These are phyloP conservation scores for Opeltia flavorubescens DNA, from an alignment of 495 filamentous ascomycete genomes.

Conservation along the genomic window DNA sequence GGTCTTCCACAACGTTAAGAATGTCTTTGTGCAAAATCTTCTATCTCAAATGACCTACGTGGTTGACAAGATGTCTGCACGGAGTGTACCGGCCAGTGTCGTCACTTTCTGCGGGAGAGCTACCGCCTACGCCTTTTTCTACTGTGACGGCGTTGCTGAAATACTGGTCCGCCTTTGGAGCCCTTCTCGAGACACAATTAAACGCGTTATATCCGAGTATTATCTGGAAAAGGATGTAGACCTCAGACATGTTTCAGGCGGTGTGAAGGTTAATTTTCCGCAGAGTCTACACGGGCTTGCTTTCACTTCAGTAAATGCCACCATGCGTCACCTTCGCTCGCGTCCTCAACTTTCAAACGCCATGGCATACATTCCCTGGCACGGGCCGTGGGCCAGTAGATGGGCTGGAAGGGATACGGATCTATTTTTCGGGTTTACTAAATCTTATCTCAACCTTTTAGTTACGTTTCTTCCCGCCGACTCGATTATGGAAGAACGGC, in stretches of 20 bases:
- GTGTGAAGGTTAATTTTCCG: conserved; percentile 61
- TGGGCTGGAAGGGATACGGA: conserved; percentile 90
- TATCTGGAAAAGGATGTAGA: conserved; percentile 30
- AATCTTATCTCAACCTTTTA: conserved; percentile 73
- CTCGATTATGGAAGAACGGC: conserved; percentile 45
- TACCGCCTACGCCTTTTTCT: conserved; percentile 91
- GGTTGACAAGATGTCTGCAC: conserved; percentile 80
- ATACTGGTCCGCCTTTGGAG: conserved; percentile 76
- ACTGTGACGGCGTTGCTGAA: conserved; percentile 80
- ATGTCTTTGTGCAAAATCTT: conserved; percentile 77
- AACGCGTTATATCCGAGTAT: conserved; percentile 56
- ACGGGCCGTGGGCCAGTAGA: conserved; percentile 69
- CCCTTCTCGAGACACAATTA: conserved; percentile 46
- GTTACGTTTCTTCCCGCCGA: conserved; percentile 64
- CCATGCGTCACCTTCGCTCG: conserved; percentile 51
- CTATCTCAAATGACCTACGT: conserved; percentile 77
- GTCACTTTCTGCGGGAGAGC: conserved; percentile 92
- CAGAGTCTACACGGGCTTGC: conserved; percentile 51
- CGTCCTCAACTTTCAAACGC: conserved; percentile 54
- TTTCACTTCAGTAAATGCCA: conserved; percentile 51
- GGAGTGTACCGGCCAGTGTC: conserved; percentile 79
- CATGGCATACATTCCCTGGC: conserved; percentile 64
- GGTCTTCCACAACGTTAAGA: conserved; percentile 85
- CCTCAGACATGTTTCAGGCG: conserved; percentile 27
- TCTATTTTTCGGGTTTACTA: conserved; percentile 86